Evolutionary conservation across 805 yeast genomes (phyloP).

Genomic region (Metschnikowia matae): DNA sequence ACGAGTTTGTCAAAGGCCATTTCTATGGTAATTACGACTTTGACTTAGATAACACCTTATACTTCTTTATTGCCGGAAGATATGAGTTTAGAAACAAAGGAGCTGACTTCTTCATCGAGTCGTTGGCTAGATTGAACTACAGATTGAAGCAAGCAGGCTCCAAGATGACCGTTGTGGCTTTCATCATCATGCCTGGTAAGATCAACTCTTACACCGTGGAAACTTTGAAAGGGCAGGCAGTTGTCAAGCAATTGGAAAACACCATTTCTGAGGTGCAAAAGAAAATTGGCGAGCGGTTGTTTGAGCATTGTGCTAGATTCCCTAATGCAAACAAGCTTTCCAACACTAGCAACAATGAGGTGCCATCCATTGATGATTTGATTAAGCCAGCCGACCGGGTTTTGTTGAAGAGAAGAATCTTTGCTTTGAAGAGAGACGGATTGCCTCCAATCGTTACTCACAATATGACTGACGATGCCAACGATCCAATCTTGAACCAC

Average conservation of each 20-base stretch:
- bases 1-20: constrained; percentile 94
- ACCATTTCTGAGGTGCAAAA: constrained; percentile 86
- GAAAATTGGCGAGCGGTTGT: constrained; percentile 78
- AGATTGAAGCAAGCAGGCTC: constrained; percentile 76
- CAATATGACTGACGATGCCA: constrained; percentile 89
- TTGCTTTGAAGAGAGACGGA: constrained; percentile 84
- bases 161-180: constrained; percentile 91
- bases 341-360: constrained; percentile 49
- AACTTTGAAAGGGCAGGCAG: constrained; percentile 94
- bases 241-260: constrained; percentile 81
- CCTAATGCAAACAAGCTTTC: constrained; percentile 43
- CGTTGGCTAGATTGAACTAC: constrained; percentile 88
- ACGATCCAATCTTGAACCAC: constrained; percentile 87
- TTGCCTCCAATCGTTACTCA: constrained; percentile 96
- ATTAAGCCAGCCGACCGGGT: constrained; percentile 86
- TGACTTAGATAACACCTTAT: constrained; percentile 87
- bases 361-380: constrained; percentile 77
- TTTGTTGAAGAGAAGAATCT: constrained; percentile 82
- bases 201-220: constrained; percentile 94
- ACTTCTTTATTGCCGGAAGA: constrained; percentile 95
- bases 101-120: constrained; percentile 89
- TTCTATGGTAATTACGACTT: constrained; percentile 96
- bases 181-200: constrained; percentile 96
- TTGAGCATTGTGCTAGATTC: constrained; percentile 82
- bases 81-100: constrained; percentile 97